Base-by-base conservation (phyloP, 768 basidiomycete genomes). In the Coprinellus aureogranulatus region DNA sequence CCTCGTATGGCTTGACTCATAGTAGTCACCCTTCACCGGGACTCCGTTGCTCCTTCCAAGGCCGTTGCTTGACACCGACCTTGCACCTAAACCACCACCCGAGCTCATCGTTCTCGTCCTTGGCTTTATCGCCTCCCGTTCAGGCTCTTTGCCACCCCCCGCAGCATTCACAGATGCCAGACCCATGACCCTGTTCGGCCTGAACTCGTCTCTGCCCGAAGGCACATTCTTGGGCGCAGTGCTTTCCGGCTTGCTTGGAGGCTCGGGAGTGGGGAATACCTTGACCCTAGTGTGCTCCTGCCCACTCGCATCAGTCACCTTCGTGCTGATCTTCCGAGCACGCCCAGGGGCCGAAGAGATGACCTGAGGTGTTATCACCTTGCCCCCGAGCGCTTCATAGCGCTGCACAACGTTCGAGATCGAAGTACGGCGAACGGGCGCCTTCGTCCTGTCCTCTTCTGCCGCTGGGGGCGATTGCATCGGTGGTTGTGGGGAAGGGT, bases 371-470 rank as follows among this genome's bases (percentile, higher is more conserved):
- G 73, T 62, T 59, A 73, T 77, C 23, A 64, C 61, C 54, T 65
- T 69, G 22, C 71, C 72, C 31, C 78, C 80, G 54, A 92, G 84
- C 6, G 85, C 82, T 69, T 94, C 92, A 68, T 86, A 94, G 45
- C 77, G 82, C 62, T 90, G 88, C 25, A 93, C 92, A 84, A 93
- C 92, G 65, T 93, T 85, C 40, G 90, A 85, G 63, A 93, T 93
- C 0, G 92, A 93, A 3, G 86, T 88, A 53, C 90, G 79, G 20
- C 91, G 81, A 8, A 68, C 64, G 5, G 69, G 62, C 2, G 71
- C 69, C 30, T 78, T 78, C 34, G 77, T 70, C 42, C 70, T 77
- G 3, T 73, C 57, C 49, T 81, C 79, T 47, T 75, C 77, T 48
- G 81, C 80, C 47, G 75, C 34, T 34, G 34, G 75, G 2, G 85